Conservation (phyloP, 768 basidiomycete genomes). For the Lactarius evosmus region DNA sequence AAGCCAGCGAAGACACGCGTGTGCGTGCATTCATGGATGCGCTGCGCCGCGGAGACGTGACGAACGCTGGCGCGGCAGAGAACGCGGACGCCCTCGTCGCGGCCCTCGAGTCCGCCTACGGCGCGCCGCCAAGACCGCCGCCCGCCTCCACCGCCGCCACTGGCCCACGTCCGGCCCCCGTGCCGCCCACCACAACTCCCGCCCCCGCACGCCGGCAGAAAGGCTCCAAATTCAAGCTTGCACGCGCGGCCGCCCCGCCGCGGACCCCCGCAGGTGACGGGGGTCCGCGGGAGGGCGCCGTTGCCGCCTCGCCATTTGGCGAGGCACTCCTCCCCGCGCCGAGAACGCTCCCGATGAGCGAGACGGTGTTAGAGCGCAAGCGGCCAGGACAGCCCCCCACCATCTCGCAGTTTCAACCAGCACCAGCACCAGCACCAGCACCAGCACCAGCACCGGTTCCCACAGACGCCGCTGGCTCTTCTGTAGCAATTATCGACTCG, state of each 20-base stretch:
- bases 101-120: slow-evolving; percentile 24
- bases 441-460: too few species aligned
- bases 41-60: slow-evolving; percentile 33
- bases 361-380: slow-evolving; percentile 12
- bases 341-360: slow-evolving; percentile 27
- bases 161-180: background rate
- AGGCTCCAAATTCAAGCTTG: slow-evolving; percentile 31
- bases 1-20: slow-evolving; percentile 28
- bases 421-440: too few species aligned
- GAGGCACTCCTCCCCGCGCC: slow-evolving; percentile 29
- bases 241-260: slow-evolving; percentile 15
- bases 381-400: too few species aligned
- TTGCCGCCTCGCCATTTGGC: too few species aligned
- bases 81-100: slow-evolving; percentile 19
- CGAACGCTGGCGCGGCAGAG: slow-evolving; percentile 33
- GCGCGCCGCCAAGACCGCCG: slow-evolving; percentile 5
- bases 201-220: slow-evolving; percentile 2
- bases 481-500: slow-evolving; percentile 23
- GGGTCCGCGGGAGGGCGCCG: slow-evolving; percentile 9
- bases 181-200: background rate
- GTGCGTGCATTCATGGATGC: slow-evolving; percentile 31
- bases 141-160: background rate
- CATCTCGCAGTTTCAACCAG: too few species aligned
- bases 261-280: slow-evolving; percentile 1
- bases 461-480: background rate